Evolutionary conservation across 2,329 filamentous ascomycete species (phyloP), one percentile per base, ranked within the genome.

Genomic region (Colletotrichum sp.): DNA sequence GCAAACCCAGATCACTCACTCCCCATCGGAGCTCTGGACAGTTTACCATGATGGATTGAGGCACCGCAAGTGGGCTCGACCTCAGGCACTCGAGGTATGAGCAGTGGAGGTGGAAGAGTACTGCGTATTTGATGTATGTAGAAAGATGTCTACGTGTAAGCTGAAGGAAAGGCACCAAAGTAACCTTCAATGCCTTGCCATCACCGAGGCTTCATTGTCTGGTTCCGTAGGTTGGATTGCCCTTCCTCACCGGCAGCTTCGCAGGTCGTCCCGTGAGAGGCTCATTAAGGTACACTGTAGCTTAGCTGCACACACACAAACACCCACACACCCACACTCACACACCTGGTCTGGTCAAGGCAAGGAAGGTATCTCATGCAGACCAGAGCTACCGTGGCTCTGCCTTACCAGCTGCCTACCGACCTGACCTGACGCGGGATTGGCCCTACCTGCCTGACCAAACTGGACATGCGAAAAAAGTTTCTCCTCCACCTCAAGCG

Each of bases 401-500:
- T 59, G 24, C 32, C 32, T 43, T n/a, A 34, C 66, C 32, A 48
- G 43, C 55, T 26, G 16, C 21, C 55, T 28, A 24, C 55, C 13
- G 43, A 48, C 43, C 43, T 48, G 43, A 21, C 18, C 43, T 48
- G 43, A 48, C 43, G 43, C 43, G 43, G 43, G 18, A 58, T 61
- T 30, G 36, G 38, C 32, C 34, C 13, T 68, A 18, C 63, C 34
- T 67, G 61, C 69, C 28, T 61, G 52, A 38, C n/a, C 61, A 43
- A 65, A 36, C 55, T 28, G 16, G 48, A 43, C 52, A 13, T 36
- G 36, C 18, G 30, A 38, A 69, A 62, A 62, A 71, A 69, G 64
- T 62, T 69, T 73, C 70, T 43, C 64, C 70, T 69, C 30, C 64
- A 56, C 71, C 64, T 61, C 13, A 30, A 70, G 43, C 66, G 18